phyloP scores from a whole-genome alignment of 2,329 filamentous ascomycete genomes.

The Dothistroma pini region DNA sequence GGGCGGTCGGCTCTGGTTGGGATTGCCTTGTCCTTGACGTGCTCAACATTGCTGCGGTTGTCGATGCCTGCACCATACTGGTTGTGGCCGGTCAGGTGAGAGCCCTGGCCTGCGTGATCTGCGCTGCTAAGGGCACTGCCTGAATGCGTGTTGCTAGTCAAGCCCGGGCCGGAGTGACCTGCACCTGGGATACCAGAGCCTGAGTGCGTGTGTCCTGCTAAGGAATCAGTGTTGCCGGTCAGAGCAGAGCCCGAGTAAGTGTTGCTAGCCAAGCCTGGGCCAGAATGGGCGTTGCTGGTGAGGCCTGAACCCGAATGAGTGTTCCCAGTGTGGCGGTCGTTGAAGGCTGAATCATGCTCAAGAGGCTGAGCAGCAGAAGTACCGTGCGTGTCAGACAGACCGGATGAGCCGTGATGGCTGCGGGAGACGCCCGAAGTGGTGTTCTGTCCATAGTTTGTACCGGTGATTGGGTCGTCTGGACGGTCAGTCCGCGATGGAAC shows the following conservation, averaged over 20 bases:
- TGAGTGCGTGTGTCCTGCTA: no score
- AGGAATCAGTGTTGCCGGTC: no score
- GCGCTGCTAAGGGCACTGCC: not conserved
- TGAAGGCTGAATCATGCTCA: constrained; percentile 13
- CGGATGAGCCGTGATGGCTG: constrained; percentile 9
- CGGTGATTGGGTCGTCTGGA: constrained; percentile 2
- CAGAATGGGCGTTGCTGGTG: constrained; percentile 4
- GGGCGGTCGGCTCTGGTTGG: constrained; percentile 12
- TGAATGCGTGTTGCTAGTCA: not conserved
- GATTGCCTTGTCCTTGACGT: constrained; percentile 15
- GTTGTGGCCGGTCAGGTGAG: constrained; percentile 4
- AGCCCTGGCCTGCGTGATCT: constrained; percentile 8
- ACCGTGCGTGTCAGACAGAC: constrained; percentile 10
- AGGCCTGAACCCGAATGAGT: constrained; percentile 13
- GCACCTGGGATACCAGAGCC: no score
- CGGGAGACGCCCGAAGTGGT: not conserved
- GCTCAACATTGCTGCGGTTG: constrained; percentile 16
- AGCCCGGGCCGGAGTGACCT: no score
- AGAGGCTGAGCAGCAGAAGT: constrained; percentile 14
- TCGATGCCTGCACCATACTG: constrained; percentile 8
- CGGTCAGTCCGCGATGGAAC: not conserved
- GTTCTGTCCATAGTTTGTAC: constrained; percentile 10
- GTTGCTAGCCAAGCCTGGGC: not conserved
- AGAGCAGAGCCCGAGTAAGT: not conserved
- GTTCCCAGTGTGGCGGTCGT: constrained; percentile 13